Conservation (phyloP, 139 green algal genomes). For the Coccomyxa sp. region DNA sequence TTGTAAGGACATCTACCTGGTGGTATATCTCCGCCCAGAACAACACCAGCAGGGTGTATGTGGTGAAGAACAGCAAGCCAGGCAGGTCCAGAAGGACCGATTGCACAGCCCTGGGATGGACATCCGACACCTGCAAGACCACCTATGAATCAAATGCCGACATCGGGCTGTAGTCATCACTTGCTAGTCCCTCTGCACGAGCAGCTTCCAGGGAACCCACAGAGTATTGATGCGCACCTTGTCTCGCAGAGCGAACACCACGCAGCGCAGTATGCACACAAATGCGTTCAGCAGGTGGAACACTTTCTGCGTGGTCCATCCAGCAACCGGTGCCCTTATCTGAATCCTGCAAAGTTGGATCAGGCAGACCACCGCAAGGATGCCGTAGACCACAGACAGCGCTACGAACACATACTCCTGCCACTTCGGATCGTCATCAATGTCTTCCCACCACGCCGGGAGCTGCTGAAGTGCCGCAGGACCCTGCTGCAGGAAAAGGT, state of each 20-base stretch:
- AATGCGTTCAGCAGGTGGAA: constrained; percentile 97
- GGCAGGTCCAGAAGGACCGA: constrained; percentile 82
- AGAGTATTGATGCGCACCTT: constrained; percentile 31
- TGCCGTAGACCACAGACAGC: constrained; percentile 22
- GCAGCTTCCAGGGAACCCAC: not conserved
- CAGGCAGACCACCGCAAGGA: constrained; percentile 29
- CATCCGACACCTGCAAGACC: not conserved
- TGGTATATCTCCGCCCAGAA: constrained; percentile 99
- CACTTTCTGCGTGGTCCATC: constrained; percentile 99
- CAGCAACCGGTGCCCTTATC: constrained; percentile 90
- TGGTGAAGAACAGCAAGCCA: constrained; percentile 96
- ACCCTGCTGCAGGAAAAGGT: no score
- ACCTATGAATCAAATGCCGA: not conserved
- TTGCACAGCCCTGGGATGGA: constrained; percentile 35
- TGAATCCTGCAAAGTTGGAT: constrained; percentile 89
- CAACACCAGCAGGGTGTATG: constrained; percentile 96
- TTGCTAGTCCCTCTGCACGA: not conserved
- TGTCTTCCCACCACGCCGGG: constrained; percentile 24
- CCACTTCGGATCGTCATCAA: constrained; percentile 28
- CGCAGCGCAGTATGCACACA: constrained; percentile 65
- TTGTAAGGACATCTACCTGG: no score
- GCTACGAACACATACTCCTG: constrained; percentile 20
- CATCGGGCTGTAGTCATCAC: not conserved
- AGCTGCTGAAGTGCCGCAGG: no score
- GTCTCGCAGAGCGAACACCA: constrained; percentile 71